Base-by-base conservation (phyloP, 257 asterid genomes). In the Solanum bulbocastanum region DNA sequence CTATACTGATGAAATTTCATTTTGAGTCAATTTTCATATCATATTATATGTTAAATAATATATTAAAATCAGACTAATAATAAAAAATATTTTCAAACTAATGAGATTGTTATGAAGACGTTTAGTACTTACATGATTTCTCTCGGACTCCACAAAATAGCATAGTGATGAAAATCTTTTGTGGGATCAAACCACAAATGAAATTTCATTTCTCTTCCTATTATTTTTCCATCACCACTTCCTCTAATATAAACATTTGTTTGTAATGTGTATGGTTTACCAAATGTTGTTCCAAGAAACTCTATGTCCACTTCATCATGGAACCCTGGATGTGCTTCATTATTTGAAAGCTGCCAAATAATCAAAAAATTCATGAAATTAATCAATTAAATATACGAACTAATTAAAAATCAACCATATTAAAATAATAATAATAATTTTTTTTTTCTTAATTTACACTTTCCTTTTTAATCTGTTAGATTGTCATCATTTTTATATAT, bases 111-210 rank as follows among this genome's bases (percentile, higher is more conserved):
- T 66, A 12, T 0, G 8, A 25, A 65, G 35, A 65, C 9, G 8
- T 65, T 66, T 6, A 13, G 0, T 52, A n/a, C 95, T 94, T 93
- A 96, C 99, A 94, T 91, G 87, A 96, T 94, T 58, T 95, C 96
- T 32, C 30, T 89, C 9, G 98, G 96, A 88, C 86, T 92, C 99
- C 99, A 96, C 1, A 93, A 62, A 7, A 96, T 95, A 88, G 98
- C 99, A 87, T 96, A 96, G 85, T 95, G 98, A 85, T 96, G 99
- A 86, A 95, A 96, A 65, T 86, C 73, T 68, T 93, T 89, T 2
- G 99, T 96, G 82, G 99, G 99, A 94, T 96, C 99, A 84, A 96
- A 96, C 99, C 99, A 96, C 60, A 96, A 89, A 84, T 95, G 98
- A 83, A 96, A 96, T 89, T 95, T 94, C 98, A 96, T 94, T 89